These are phyloP conservation scores for Bimuria novae-zelandiae DNA, from an alignment of 2,329 filamentous ascomycete genomes.

Conservation along the genomic window DNA sequence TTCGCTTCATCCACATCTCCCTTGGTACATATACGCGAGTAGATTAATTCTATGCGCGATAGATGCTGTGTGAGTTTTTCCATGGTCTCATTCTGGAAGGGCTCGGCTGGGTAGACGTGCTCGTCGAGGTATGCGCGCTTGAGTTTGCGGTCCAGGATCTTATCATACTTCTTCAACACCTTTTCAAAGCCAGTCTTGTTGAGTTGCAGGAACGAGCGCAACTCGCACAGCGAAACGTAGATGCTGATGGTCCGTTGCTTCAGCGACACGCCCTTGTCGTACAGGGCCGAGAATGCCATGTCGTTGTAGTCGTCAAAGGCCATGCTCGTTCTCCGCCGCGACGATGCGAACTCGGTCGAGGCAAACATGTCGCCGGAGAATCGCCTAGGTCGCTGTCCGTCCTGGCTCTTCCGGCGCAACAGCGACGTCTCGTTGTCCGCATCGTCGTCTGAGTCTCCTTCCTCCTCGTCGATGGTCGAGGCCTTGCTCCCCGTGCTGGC, in stretches of 20 bases:
- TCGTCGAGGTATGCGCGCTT: constrained; percentile 76
- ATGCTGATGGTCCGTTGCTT: constrained; percentile 88
- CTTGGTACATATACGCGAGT: constrained; percentile 79
- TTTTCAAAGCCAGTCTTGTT: constrained; percentile 97
- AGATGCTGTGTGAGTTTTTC: constrained; percentile 73
- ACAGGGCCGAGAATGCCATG: constrained; percentile 70
- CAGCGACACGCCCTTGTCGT: constrained; percentile 76
- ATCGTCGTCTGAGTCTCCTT: constrained; percentile 63
- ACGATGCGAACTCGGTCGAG: constrained; percentile 64
- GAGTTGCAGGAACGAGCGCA: constrained; percentile 93
- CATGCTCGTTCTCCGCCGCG: constrained; percentile 65
- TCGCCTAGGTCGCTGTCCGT: constrained; percentile 32
- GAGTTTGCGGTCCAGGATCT: constrained; percentile 83
- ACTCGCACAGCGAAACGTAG: constrained; percentile 91
- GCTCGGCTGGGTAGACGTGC: constrained; percentile 76
- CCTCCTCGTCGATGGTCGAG: constrained; percentile 59
- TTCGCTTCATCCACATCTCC: constrained; percentile 78
- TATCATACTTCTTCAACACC: constrained; percentile 98
- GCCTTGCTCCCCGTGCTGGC: constrained; percentile 48
- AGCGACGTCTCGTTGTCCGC: constrained; percentile 55
- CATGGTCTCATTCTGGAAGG: constrained; percentile 77
- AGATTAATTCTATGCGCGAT: constrained; percentile 73
- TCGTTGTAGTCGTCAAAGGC: constrained; percentile 80
- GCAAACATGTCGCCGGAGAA: constrained; percentile 60
- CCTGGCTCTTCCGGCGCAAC: constrained; percentile 47